Conservation (phyloP, 177 flowering plant genomes). For the Vitis hybrid region DNA sequence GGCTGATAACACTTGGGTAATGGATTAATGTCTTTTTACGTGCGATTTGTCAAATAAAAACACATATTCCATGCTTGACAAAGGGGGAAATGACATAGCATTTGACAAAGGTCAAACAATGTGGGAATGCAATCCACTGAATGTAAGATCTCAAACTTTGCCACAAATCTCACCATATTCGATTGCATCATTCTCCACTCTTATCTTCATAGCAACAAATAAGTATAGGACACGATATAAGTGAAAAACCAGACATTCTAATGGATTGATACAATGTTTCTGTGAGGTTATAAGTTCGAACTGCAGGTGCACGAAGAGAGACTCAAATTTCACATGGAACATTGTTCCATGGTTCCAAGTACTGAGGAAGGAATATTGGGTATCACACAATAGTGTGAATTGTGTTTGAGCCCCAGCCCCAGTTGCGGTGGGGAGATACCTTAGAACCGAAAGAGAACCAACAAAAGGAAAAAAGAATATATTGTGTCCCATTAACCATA, state of each 20-base stretch:
- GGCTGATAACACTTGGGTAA: no score
- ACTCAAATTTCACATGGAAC: no score
- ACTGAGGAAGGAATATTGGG: no score
- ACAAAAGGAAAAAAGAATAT: no score
- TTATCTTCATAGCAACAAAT: constrained; percentile 37
- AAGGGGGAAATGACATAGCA: constrained; percentile 19
- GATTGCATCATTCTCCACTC: constrained; percentile 29
- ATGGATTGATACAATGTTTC: no score
- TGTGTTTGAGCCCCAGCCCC: constrained; percentile 23
- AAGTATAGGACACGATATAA: constrained; percentile 2
- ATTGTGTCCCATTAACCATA: no score
- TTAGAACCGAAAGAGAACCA: no score
- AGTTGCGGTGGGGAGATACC: constrained; percentile 26
- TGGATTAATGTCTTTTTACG: no score
- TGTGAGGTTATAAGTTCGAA: not conserved
- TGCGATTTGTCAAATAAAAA: constrained; percentile 26
- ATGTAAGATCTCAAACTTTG: constrained; percentile 27
- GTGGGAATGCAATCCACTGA: constrained; percentile 46
- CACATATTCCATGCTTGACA: constrained; percentile 51
- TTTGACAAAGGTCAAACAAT: constrained; percentile 57
- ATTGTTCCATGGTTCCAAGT: no score
- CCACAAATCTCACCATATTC: constrained; percentile 47
- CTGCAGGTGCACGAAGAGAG: constrained; percentile 16
- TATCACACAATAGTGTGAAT: no score
- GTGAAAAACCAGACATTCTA: no score